Conservation (phyloP, 805 yeast genomes). For the Metschnikowia amazonensis region DNA sequence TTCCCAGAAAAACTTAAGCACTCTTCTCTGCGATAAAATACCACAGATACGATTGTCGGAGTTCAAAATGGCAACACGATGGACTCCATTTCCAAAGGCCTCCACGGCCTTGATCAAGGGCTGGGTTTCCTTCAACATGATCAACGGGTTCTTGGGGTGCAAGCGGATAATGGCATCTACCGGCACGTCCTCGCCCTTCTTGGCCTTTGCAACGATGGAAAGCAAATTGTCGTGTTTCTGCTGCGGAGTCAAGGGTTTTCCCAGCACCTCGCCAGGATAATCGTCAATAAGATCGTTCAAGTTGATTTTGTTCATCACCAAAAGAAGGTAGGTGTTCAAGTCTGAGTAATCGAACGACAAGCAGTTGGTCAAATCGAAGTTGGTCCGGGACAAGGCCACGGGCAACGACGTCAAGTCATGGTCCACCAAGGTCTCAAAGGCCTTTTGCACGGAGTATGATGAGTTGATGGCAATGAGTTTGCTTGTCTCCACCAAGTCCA, state of each 20-base stretch:
- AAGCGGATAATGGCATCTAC: slow-evolving; percentile 82
- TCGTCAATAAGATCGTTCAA: slow-evolving; percentile 34
- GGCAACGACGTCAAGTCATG: slow-evolving; percentile 86
- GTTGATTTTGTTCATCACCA: slow-evolving; percentile 71
- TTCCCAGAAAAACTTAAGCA: slow-evolving; percentile 84
- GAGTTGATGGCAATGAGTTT: slow-evolving; percentile 69
- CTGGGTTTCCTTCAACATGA: slow-evolving; percentile 67
- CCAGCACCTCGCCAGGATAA: slow-evolving; percentile 21
- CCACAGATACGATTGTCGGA: slow-evolving; percentile 54
- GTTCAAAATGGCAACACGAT: slow-evolving; percentile 79
- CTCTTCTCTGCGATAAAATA: slow-evolving; percentile 84
- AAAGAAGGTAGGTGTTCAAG: slow-evolving; percentile 76
- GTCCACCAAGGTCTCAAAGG: slow-evolving; percentile 71
- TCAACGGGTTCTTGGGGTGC: slow-evolving; percentile 85
- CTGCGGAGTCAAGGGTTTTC: slow-evolving; percentile 24
- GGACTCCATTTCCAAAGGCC: slow-evolving; percentile 91
- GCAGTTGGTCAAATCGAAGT: slow-evolving; percentile 55
- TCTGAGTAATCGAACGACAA: slow-evolving; percentile 90
- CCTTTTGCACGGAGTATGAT: slow-evolving; percentile 73
- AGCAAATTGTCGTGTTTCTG: slow-evolving; percentile 39
- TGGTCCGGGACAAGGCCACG: slow-evolving; percentile 37
- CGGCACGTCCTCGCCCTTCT: slow-evolving; percentile 85
- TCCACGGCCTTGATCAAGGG: slow-evolving; percentile 74
- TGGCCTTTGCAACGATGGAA: slow-evolving; percentile 55
- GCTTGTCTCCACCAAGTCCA: slow-evolving; percentile 73